Percentiles rank a stretch among this genome's conserved stretches.
These are phyloP conservation scores for Lentithecium fluviatile DNA, from an alignment of 495 filamentous ascomycete species.

Conservation along the genomic window DNA sequence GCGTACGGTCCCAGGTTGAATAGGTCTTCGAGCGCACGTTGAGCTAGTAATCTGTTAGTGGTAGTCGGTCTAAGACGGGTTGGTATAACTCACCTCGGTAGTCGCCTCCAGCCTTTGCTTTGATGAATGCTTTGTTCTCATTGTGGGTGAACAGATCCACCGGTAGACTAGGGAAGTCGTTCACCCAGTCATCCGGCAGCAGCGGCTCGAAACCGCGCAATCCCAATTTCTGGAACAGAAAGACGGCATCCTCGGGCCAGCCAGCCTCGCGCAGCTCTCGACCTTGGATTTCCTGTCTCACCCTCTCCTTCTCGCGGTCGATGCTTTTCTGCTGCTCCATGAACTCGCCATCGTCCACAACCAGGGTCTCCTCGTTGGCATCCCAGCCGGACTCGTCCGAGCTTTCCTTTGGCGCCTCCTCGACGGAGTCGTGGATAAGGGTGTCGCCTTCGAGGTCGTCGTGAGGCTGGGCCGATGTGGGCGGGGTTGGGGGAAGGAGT, in stretches of 20 bases:
- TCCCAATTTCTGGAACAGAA: slow-evolving; percentile 55
- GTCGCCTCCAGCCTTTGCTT: slow-evolving; percentile 34
- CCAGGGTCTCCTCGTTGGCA: slow-evolving; percentile 36
- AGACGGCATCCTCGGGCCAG: slow-evolving; percentile 54
- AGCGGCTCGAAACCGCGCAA: slow-evolving; percentile 62
- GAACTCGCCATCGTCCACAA: slow-evolving; percentile 36
- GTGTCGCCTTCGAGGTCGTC: slow-evolving; percentile 38
- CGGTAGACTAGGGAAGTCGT: slow-evolving; percentile 63
- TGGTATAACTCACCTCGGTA: slow-evolving; percentile 20
- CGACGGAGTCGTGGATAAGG: slow-evolving; percentile 19
- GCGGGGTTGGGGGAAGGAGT: slow-evolving; percentile 15
- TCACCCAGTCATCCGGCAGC: slow-evolving; percentile 54
- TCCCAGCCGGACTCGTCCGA: slow-evolving; percentile 19
- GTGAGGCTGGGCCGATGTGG: slow-evolving; percentile 18
- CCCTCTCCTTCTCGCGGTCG: slow-evolving; percentile 36
- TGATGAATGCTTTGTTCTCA: slow-evolving; percentile 50
- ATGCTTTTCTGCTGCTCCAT: slow-evolving; percentile 28
- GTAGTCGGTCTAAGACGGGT: neutral
- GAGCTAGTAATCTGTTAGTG: slow-evolving; percentile 19
- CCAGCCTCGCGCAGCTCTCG: slow-evolving; percentile 35
- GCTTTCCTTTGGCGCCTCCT: neutral
- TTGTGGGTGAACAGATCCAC: slow-evolving; percentile 53
- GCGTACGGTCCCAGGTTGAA: slow-evolving; percentile 38
- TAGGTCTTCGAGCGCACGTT: slow-evolving; percentile 35
- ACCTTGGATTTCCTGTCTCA: slow-evolving; percentile 31